Base-by-base conservation (phyloP, 1,139 yeast genomes). In the Taphrina sp. region DNA sequence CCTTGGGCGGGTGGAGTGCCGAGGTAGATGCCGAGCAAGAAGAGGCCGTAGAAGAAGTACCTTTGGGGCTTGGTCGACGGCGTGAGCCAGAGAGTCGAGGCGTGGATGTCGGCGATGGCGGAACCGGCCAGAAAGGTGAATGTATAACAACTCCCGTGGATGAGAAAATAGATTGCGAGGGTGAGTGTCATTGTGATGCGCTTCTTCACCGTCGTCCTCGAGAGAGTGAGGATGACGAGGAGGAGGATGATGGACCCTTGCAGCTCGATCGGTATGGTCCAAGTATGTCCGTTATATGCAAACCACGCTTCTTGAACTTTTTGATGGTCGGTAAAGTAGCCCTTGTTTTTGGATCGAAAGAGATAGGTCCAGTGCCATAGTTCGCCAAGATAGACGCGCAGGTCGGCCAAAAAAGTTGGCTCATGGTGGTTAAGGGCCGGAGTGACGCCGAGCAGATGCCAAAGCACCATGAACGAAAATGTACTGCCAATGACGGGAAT, bases 401-500 rank as follows among this genome's bases (percentile, higher is more conserved):
- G 26, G 17, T 49, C 54, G 7, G 54, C 41, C 10, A 17, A 17
- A 12, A 26, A 24, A 2, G 35, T 39, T 12, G 54, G 23, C 34
- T 49, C 46, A 26, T 49, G 54, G 14, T 41, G 54, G 14, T 33
- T 41, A 12, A 29, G 24, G 17, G 54, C 38, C 14, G 54, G 44
- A 16, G 38, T 31, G 3, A 49, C 35, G 17, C 46, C 46, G 24
- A 42, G 8, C 17, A 41, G 39, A 33, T 49, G 54, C 54, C 54
- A 49, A 14, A 49, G 29, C 2, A 35, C 20, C 29, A 41, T 20
- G 22, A 49, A 49, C 4, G 34, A 29, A 12, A 49, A 39, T 10
- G 54, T 49, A 22, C 46, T 49, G 23, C 39, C 54, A 3, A 49
- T 39, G 10, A 49, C 54, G 5, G 54, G 54, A 16, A 28, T 38